These are phyloP conservation scores for Raffaelea ambrosiae DNA, from an alignment of 2,329 filamentous ascomycete genomes.

Conservation along the genomic window DNA sequence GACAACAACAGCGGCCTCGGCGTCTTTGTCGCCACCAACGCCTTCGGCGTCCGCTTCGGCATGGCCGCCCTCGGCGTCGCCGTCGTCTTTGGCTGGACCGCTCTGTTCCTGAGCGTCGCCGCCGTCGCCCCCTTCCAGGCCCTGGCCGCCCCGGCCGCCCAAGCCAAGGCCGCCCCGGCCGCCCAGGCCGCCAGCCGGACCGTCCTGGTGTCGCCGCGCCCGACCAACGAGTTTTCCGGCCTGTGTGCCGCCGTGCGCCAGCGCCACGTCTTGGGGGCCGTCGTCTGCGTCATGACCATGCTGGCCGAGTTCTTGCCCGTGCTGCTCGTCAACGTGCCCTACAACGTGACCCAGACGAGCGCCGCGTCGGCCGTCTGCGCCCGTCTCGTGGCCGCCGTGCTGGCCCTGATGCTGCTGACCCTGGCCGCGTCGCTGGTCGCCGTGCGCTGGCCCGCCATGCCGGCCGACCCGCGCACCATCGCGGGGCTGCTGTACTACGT, in stretches of 20 bases:
- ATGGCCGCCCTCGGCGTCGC: constrained; percentile 31
- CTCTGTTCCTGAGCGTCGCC: constrained; percentile 27
- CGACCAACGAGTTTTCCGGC: constrained; percentile 37
- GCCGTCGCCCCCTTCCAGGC: constrained; percentile 22
- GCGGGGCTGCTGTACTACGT: constrained; percentile 37
- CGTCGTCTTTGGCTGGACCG: constrained; percentile 31
- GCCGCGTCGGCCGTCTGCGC: constrained; percentile 31
- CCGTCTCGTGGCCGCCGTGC: constrained; percentile 26
- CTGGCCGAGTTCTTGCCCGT: constrained; percentile 42
- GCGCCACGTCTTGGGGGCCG: constrained; percentile 24
- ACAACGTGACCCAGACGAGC: constrained; percentile 31
- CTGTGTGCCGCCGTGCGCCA: constrained; percentile 25
- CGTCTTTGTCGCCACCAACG: constrained; percentile 27
- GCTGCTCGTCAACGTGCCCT: constrained; percentile 39
- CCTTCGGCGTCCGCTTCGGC: constrained; percentile 34
- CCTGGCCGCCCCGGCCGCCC: neutral
- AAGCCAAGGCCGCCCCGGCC: constrained; percentile 4
- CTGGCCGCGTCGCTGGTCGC: constrained; percentile 27
- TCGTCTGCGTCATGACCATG: constrained; percentile 32
- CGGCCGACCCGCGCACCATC: constrained; percentile 37
- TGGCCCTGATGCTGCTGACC: constrained; percentile 33
- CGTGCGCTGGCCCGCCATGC: constrained; percentile 33
- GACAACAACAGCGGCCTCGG: too few species aligned
- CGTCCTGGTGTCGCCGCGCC: constrained; percentile 28
- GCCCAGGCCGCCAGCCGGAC: constrained; percentile 24